Base-by-base conservation (phyloP, 257 asterid species). In the Ilex aquifolium region DNA sequence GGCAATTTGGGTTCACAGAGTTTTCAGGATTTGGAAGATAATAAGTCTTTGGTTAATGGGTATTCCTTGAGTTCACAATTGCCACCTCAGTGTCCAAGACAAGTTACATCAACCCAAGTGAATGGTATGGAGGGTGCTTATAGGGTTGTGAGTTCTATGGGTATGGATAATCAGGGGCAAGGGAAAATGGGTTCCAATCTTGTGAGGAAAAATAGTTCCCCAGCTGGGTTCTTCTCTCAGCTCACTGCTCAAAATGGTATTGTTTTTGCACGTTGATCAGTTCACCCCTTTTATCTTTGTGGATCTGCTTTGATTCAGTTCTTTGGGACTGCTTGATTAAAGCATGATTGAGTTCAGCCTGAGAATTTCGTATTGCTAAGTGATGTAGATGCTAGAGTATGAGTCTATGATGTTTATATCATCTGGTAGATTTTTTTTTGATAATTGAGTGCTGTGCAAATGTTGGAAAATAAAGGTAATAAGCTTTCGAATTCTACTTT, bases 1-100 rank as follows among this genome's bases (percentile, higher is more conserved):
- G 60, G 69, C 15, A 40, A 30, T 40, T 68, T 66, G 64, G 63
- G 54, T 3, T 59, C 68, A 42, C 61, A 71, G 52, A 69, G 57
- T 59, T 58, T 36, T n/a, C 44, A 32, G 6, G 2, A 40, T 52
- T 55, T 53, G 56, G 69, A 70, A n/a, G 57, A 48, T 17, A 42
- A 56, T 17, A 46, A 62, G 66, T 39, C 52, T 15, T 44, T 60
- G 44, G 62, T 46, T 30, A 60, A 44, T 63, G 64, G 74, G 56
- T 57, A 68, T 59, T 71, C 57, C 2, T 60, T 69, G 77, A 78
- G 76, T 68, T 61, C 86, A 32, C 91, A 69, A 79, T 66, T 87
- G 77, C 96, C 91, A 48, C 95, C 89, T 53, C 95, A 80, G 64
- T 83, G 87, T 71, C 95, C 97, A 14, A 77, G 85, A 69, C 80